phyloP scores from a whole-genome alignment of 2,329 filamentous ascomycete species.

The Metarhizium brunneum region DNA sequence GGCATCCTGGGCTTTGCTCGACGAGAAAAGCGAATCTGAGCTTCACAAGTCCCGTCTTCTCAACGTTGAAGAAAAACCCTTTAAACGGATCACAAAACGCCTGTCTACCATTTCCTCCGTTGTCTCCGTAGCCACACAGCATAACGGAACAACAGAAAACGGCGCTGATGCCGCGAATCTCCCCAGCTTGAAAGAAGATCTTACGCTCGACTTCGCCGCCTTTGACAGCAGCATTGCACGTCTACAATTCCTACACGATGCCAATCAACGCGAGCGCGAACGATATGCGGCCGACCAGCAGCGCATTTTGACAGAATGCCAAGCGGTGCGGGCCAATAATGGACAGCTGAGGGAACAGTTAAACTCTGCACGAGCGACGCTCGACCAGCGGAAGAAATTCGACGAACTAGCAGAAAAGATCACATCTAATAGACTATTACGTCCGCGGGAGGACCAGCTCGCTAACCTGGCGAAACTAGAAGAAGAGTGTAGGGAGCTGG shows the following conservation, averaged over 20 bases:
- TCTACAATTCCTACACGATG: constrained; percentile 76
- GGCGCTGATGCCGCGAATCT: constrained; percentile 24
- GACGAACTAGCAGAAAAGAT: constrained; percentile 85
- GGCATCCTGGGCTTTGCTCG: constrained; percentile 55
- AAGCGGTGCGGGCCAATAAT: constrained; percentile 69
- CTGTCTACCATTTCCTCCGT: constrained; percentile 62
- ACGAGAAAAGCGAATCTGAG: constrained; percentile 69
- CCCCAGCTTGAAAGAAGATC: constrained; percentile 61
- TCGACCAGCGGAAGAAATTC: constrained; percentile 74
- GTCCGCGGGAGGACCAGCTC: constrained; percentile 75
- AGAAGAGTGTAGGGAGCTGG: constrained; percentile 78
- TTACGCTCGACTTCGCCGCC: constrained; percentile 78
- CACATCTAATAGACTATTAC: constrained; percentile 67
- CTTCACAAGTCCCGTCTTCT: constrained; percentile 83
- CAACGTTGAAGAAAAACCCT: constrained; percentile 85
- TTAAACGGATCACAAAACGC: constrained; percentile 78
- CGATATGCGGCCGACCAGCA: constrained; percentile 75
- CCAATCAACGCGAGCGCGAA: constrained; percentile 74
- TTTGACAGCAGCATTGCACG: constrained; percentile 81
- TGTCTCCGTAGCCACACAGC: constrained; percentile 26
- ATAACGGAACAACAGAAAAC: constrained; percentile 21
- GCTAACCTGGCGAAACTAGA: constrained; percentile 71
- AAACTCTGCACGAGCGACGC: constrained; percentile 63
- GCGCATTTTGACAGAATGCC: constrained; percentile 68
- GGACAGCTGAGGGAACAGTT: constrained; percentile 63